Conservation (phyloP, 257 asterid species). For the Fraxinus excelsior region DNA sequence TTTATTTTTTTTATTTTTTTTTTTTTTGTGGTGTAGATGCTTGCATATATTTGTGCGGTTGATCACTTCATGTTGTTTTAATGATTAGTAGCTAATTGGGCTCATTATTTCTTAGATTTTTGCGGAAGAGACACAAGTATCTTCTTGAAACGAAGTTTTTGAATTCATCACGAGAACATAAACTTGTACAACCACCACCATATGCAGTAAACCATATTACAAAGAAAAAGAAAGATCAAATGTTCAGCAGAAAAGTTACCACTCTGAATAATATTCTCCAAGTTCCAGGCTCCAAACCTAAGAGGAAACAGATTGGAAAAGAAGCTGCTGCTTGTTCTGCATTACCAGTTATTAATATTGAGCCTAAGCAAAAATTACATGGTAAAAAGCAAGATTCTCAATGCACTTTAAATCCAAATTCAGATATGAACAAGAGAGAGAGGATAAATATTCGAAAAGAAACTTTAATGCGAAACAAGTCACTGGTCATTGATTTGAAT, state of each 20-base stretch:
- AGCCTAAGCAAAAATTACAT: slow-evolving; percentile 34
- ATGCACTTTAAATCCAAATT: slow-evolving; percentile 5
- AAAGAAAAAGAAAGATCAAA: slow-evolving; percentile 22
- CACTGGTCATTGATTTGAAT: slow-evolving; percentile 37
- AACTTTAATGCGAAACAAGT: slow-evolving; percentile 4
- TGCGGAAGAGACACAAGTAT: slow-evolving; percentile 51
- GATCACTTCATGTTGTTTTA: slow-evolving; percentile 4
- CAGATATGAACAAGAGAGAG: slow-evolving; percentile 41
- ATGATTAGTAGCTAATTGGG: slow-evolving; percentile 7
- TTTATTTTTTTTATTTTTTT: no score
- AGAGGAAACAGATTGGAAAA: slow-evolving; percentile 35
- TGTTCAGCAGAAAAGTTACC: slow-evolving; percentile 29
- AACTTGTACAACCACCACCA: slow-evolving; percentile 13
- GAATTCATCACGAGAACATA: slow-evolving; percentile 26
- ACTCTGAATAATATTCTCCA: slow-evolving; percentile 1
- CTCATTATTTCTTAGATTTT: slow-evolving; percentile 41
- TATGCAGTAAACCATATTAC: slow-evolving; percentile 27
- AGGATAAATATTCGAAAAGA: slow-evolving; percentile 41
- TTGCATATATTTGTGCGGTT: not conserved
- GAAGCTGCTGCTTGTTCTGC: slow-evolving; percentile 16
- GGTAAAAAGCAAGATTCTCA: slow-evolving; percentile 33
- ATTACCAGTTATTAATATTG: slow-evolving; percentile 27
- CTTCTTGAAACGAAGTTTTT: slow-evolving; percentile 36
- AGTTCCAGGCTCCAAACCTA: slow-evolving; percentile 31
- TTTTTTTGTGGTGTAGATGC: not conserved